Base-by-base conservation (phyloP, 495 filamentous ascomycete genomes). In the Penicillium macrosclerotiorum region DNA sequence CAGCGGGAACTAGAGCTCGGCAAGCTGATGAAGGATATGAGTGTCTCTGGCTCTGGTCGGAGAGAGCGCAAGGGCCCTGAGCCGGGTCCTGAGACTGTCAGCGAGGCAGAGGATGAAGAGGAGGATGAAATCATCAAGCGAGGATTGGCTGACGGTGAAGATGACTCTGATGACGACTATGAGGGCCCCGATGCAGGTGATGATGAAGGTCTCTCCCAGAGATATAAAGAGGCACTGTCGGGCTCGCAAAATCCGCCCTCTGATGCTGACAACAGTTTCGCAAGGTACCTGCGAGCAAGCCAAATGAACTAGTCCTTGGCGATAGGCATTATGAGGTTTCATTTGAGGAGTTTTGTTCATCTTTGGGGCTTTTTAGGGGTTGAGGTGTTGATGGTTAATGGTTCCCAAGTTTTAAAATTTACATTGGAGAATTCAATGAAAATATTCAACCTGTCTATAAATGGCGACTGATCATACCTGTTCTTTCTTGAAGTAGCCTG, bases 1-100 rank as follows among this genome's bases (percentile, higher is more conserved):
- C 71, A 74, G 43, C 74, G 88, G 26, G 82, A 95, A 58, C 77
- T 85, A 57, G 91, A 97, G 59, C 69, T 97, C 29, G 84, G 86
- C 18, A 89, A 86, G 74, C 73, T 97, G 66, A 96, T 99, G 92
- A 86, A 85, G 59, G 93, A 92, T 51, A 92, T 99, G 88, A 78
- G 80, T 24, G 85, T 97, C 54, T 73, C 76, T 13, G 73, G 74
- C 5, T 63, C 71, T n/a, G 62, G 61, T 9, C 52, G 54, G 27
- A 59, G 59, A 38, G 61, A 60, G 19, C 48, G 42, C 17, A 51
- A 56, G 42, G 59, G 59, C 3, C 30, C 49, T 6, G 40, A 49
- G 19, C 45, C 53, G 8, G 68, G 67, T 29, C 56, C 68, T 17
- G 75, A 76, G 50, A 77, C 75, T 27, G 65, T 77, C 27, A 79